These are phyloP conservation scores for Salpingoeca rosetta DNA, from an alignment of 78 protist species.

Conservation along the genomic window DNA sequence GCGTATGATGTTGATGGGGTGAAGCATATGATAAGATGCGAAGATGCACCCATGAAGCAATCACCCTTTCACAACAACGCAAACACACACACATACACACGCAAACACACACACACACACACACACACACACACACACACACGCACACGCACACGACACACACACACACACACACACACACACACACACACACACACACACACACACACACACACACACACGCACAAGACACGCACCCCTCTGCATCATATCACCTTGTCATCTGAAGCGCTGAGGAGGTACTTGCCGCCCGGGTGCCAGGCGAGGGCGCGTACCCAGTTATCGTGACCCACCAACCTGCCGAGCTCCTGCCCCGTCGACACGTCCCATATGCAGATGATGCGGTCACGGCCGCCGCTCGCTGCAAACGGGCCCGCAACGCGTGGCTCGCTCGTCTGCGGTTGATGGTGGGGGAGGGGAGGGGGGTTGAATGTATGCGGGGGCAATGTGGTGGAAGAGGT, in stretches of 20 bases:
- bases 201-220: background rate
- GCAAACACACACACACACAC: too few species aligned
- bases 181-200: background rate
- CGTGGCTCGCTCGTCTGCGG: too few species aligned
- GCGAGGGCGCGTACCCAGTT: constrained; percentile 50
- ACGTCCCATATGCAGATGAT: constrained; percentile 67
- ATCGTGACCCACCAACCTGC: constrained; percentile 58
- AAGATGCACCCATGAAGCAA: background rate
- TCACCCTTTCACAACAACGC: too few species aligned
- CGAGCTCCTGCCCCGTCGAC: constrained; percentile 52
- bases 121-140: background rate
- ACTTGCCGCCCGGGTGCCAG: constrained; percentile 43
- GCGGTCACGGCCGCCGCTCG: constrained; percentile 69
- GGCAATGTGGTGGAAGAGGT: too few species aligned
- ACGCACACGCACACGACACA: too few species aligned
- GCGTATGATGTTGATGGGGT: background rate
- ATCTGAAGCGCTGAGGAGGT: constrained; percentile 36
- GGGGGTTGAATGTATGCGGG: too few species aligned
- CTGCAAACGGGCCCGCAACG: constrained; percentile 41
- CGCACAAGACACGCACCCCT: too few species aligned
- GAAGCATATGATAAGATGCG: background rate
- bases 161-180: background rate
- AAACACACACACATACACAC: too few species aligned
- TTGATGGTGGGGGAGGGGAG: too few species aligned
- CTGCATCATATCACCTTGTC: too few species aligned